Conservation (phyloP, 768 basidiomycete species). For the Clitopilus hobsonii region DNA sequence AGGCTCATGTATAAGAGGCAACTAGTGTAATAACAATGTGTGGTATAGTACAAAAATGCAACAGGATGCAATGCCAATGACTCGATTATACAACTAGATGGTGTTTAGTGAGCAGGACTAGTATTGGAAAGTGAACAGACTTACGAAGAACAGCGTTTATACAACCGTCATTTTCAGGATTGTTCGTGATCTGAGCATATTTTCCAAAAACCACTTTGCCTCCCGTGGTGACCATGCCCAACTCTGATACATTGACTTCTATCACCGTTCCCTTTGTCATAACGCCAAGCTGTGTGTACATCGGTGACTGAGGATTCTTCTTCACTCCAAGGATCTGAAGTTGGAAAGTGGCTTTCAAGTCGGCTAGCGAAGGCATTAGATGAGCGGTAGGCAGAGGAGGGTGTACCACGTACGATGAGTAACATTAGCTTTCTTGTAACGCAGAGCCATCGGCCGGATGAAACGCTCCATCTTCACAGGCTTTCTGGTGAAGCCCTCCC, state of each 20-base stretch:
- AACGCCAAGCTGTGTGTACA: conserved; percentile 95
- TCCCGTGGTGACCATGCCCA: conserved; percentile 95
- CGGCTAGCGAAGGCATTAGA: conserved; percentile 47
- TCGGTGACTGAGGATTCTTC: conserved; percentile 98
- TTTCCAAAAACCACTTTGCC: conserved; percentile 94
- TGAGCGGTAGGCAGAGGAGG: neutral
- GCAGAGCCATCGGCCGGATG: conserved; percentile 93
- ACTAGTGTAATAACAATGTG: neutral
- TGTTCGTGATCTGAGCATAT: conserved; percentile 92
- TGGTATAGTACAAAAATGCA: conserved; percentile 36
- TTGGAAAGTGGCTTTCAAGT: conserved; percentile 98
- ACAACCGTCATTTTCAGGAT: conserved; percentile 95
- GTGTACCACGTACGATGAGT: conserved; percentile 81
- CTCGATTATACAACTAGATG: conserved; percentile 22
- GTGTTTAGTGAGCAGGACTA: neutral
- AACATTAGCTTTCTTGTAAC: conserved; percentile 98
- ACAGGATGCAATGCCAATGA: conserved; percentile 77
- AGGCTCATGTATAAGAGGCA: neutral
- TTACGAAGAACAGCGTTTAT: conserved; percentile 90
- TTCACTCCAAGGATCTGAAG: conserved; percentile 96
- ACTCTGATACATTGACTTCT: conserved; percentile 98
- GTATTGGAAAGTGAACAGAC: conserved; percentile 23
- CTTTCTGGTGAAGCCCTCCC: conserved; percentile 95
- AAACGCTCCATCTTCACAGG: conserved; percentile 99
- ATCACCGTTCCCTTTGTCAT: conserved; percentile 98